Evolutionary conservation across 495 filamentous ascomycete species (phyloP), one percentile per base, ranked within the genome.

Genomic region (Neurospora sp.): DNA sequence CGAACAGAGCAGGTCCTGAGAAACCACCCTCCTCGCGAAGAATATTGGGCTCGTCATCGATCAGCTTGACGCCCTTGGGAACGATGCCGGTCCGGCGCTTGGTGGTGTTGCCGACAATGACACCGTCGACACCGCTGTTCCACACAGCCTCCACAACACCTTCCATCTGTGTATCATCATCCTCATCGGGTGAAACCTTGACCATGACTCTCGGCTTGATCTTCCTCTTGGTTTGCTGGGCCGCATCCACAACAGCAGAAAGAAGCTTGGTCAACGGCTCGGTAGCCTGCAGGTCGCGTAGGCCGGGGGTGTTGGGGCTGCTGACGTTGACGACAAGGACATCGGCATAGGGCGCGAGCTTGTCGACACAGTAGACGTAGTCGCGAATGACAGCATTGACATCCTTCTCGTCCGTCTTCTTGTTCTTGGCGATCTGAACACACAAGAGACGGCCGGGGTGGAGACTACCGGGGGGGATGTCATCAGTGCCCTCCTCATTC

Each of bases 371-470:
- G 77, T 89, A 90, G 22, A 94, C 90, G 76, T 98, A 97, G 83
- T 98, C 96, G 38, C 82, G 80, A 76, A 87, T 90, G 61, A 98
- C 92, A 31, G 94, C 94, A 38, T 92, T 86, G 48, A 97, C 89
- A 79, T 99, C 93, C 16, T 85, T 84, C 74, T 96, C 94, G 9
- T 93, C 87, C 1, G 96, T 99, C 53, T 83, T 78, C 83, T 96
- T 97, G 82, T 97, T 98, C 88, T 99, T 98, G n/a, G 95, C 93
- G 37, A 99, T 89, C 79, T 99, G 95, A n/a, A 99, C 93, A 1
- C 92, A 90, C 53, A 98, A 83, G 72, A 98, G 83, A 69, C 90
- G 88, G 8, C 94, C 94, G 0, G 88, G 83, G 41, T 85, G 81
- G 73, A 99, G 79, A 80, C 90, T 93, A 1, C 96, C 96, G 0